These are phyloP conservation scores for Tagetes erecta DNA, from an alignment of 129 eudicot species.

Conservation along the genomic window DNA sequence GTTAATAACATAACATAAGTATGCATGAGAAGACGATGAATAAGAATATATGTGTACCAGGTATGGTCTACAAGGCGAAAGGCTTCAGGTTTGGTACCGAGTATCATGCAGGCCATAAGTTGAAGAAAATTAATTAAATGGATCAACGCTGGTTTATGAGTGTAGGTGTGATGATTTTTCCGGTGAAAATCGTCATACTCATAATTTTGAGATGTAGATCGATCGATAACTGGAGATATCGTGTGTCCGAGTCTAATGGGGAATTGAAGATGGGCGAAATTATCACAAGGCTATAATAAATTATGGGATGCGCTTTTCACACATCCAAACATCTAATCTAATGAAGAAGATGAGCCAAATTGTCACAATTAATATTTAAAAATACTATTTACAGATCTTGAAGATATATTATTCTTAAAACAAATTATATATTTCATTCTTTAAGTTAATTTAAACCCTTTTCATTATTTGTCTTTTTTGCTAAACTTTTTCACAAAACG, in stretches of 20 bases:
- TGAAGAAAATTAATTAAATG: constrained; percentile 16
- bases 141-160: constrained; percentile 8
- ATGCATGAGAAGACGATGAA: background rate
- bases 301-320: too few relatives aligned
- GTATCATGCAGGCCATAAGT: constrained; percentile 65
- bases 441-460: too few relatives aligned
- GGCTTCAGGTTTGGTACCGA: constrained; percentile 72
- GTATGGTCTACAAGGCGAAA: constrained; percentile 64
- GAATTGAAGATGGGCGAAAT: background rate
- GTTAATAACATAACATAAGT: too few relatives aligned
- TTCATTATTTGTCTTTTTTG: too few relatives aligned
- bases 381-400: constrained; percentile 31
- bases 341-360: too few relatives aligned
- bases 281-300: too few relatives aligned
- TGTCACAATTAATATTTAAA: background rate
- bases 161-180: background rate
- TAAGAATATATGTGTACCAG: constrained; percentile 43
- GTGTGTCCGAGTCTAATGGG: constrained; percentile 47
- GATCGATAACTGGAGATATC: background rate
- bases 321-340: too few relatives aligned
- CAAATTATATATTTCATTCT: too few relatives aligned
- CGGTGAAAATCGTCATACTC: constrained; percentile 29
- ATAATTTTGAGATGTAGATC: constrained; percentile 35
- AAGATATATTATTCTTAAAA: constrained; percentile 15
- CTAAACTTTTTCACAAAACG: too few relatives aligned